Evolutionary conservation across 1,284 basidiomycete species (phyloP).

Genomic region (Cryptococcus neoformans): DNA sequence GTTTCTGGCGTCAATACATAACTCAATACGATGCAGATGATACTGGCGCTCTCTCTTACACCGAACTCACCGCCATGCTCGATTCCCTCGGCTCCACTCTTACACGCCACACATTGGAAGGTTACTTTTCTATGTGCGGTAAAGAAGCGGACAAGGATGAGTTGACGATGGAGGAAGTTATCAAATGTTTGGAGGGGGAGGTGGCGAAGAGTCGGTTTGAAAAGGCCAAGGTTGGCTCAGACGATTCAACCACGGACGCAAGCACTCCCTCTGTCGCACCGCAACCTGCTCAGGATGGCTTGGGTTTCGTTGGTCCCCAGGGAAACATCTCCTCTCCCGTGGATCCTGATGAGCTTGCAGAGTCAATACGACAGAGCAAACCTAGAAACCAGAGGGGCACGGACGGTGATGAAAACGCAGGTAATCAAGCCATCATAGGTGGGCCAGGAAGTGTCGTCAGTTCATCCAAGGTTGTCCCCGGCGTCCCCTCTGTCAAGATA

Average conservation of each 20-base stretch:
- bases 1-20: constrained; percentile 89
- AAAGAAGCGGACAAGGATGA: constrained; percentile 68
- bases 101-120: constrained; percentile 69
- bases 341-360: constrained; percentile 35
- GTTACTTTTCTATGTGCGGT: constrained; percentile 70
- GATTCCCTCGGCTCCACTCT: constrained; percentile 95
- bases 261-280: constrained; percentile 29
- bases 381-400: constrained; percentile 15
- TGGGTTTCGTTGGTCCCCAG: constrained; percentile 35
- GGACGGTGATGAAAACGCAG: constrained; percentile 11
- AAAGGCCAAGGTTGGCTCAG: constrained; percentile 54
- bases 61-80: constrained; percentile 94
- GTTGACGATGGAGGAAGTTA: constrained; percentile 72
- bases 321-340: constrained; percentile 24
- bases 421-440: constrained; percentile 19
- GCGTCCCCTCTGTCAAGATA: constrained; percentile 32
- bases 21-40: constrained; percentile 90
- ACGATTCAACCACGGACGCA: constrained; percentile 8
- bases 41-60: constrained; percentile 67
- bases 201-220: constrained; percentile 67
- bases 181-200: constrained; percentile 72
- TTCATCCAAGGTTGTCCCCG: neutral
- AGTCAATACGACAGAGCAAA: constrained; percentile 28
- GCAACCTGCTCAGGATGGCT: constrained; percentile 26
- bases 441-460: neutral